phyloP scores from a whole-genome alignment of 140 eudicot species.

The Oenanthe javanica region DNA sequence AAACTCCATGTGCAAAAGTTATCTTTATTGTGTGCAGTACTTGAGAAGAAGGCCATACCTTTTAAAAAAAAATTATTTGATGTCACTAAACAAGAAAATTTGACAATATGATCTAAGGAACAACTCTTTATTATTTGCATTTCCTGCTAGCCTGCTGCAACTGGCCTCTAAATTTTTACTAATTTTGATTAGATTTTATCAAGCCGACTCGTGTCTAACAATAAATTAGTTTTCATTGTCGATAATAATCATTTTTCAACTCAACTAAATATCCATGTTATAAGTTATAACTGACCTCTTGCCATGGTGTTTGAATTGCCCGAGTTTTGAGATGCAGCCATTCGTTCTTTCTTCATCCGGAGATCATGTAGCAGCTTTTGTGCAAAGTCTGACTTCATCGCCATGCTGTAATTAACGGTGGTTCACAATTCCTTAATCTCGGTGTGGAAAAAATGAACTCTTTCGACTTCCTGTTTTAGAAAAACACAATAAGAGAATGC shows the following conservation, averaged over 20 bases:
- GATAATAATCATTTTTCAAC: too few species aligned
- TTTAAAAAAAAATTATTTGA: too few species aligned
- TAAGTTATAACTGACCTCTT: constrained; percentile 32
- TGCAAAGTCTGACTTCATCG: constrained; percentile 68
- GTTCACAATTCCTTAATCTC: background rate
- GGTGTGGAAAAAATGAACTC: background rate
- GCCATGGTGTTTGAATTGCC: constrained; percentile 18
- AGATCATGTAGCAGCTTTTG: constrained; percentile 88
- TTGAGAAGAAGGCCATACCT: too few species aligned
- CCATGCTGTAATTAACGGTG: constrained; percentile 30
- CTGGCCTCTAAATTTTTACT: background rate
- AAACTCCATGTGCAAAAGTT: too few species aligned
- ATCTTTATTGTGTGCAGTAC: too few species aligned
- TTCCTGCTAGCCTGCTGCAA: background rate
- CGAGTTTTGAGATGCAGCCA: constrained; percentile 54
- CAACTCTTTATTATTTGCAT: background rate
- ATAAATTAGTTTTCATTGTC: too few species aligned
- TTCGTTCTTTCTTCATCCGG: constrained; percentile 58
- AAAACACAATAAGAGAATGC: constrained; percentile 14
- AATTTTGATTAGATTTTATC: background rate
- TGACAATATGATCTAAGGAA: constrained; percentile 3
- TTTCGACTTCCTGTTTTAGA: background rate
- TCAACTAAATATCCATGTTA: background rate
- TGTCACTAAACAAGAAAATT: constrained; percentile 23
- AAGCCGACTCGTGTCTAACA: too few species aligned